Evolutionary conservation across 164 flowering plant species (phyloP), one percentile per base, ranked within the genome.

Genomic region (Saururus chinensis): DNA sequence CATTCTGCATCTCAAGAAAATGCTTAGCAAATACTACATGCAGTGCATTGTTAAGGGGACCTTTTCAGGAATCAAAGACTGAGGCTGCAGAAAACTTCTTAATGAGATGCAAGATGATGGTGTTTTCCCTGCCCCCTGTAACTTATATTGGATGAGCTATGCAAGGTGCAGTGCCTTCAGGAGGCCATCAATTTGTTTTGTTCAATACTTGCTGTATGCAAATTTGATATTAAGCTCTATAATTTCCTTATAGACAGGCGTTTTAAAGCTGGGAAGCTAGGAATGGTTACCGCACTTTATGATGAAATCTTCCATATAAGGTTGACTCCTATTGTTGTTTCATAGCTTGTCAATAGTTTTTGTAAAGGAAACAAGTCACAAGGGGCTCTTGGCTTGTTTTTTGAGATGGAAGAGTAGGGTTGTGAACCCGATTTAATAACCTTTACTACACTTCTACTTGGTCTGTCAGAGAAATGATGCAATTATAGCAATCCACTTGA

Each of bases 81-180:
- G 56, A n/a, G 52, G 69, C 67, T 53, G 89, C 87, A 23, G 40
- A 22, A 57, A 58, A 17, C 60, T 81, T 22, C 76, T 76, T 57
- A 48, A 49, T 57, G 80, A 74, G 42, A 80, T 87, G 80, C 68
- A 71, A 60, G 52, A 12, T 51, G 59, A 42, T 62, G 80, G 64
- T 10, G 13, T 22, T 21, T 8, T 19, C 24, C 53, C 85, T 0
- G 45, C n/a, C 73, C 56, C 64, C 62, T 11, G 0, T n/a, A 19
- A 81, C 85, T 4, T 81, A 78, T 80, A 37, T 14, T 85, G 23
- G 71, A 71, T 71, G 86, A 89, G 20, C 78, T 79, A 51, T 86
- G 81, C 71, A 75, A 75, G 64, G 77, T 68, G 19, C 60, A 65
- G 45, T 45, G 67, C n/a, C 25, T 78, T 26, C 19, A 26, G 0